These are phyloP conservation scores for Echites panduratus DNA, from an alignment of 257 asterid species.

Conservation along the genomic window DNA sequence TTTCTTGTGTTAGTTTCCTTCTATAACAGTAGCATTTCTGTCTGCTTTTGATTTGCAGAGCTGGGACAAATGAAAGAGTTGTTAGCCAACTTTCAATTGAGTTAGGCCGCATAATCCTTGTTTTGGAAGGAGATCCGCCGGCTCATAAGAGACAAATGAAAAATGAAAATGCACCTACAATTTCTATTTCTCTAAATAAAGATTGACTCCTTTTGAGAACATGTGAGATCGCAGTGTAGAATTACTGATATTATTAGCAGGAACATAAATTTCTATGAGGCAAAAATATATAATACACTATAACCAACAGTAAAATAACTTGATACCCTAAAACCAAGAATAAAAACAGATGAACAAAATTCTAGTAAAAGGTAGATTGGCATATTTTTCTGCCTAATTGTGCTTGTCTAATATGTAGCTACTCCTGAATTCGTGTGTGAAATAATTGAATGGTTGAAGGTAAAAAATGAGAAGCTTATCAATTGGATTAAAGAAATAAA, in stretches of 20 bases:
- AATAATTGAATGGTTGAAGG: background rate
- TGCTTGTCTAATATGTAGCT: background rate
- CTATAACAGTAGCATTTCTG: background rate
- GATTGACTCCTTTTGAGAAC: background rate
- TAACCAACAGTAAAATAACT: background rate
- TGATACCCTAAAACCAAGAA: background rate
- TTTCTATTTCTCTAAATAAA: background rate
- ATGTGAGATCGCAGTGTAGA: background rate
- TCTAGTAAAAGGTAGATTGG: background rate
- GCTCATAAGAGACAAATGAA: conserved; percentile 10
- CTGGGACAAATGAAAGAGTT: conserved; percentile 16
- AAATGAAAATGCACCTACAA: background rate
- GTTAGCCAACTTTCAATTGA: background rate
- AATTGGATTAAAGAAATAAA: background rate
- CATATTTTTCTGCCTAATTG: background rate
- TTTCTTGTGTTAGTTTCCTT: background rate
- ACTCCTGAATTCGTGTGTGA: background rate
- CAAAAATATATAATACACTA: too few species aligned
- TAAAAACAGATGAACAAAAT: too few species aligned
- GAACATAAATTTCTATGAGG: background rate
- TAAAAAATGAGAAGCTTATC: background rate
- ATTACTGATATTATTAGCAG: background rate
- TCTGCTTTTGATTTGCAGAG: conserved; percentile 7
- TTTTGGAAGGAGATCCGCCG: conserved; percentile 11
- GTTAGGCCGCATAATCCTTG: conserved; percentile 4